Conservation (phyloP, 2,329 filamentous ascomycete species). For the Fusarium scirpi region DNA sequence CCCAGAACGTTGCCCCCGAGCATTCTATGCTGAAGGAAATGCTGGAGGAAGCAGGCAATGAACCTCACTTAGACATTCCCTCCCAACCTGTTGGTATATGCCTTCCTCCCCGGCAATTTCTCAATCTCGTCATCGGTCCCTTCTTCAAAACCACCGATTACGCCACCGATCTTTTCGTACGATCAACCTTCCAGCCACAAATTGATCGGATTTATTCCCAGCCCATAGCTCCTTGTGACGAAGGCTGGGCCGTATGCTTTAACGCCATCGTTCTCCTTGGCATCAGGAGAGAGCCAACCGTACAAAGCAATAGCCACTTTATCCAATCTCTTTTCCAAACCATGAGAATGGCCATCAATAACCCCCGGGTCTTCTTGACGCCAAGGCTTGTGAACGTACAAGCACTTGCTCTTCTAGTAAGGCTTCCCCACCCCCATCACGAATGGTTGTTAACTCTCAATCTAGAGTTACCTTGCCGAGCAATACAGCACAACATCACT, state of each 20-base stretch:
- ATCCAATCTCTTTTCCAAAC: constrained; percentile 45
- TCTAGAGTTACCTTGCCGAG: constrained; percentile 44
- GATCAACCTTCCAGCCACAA: constrained; percentile 39
- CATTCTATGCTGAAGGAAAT: constrained; percentile 39
- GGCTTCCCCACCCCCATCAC: background rate
- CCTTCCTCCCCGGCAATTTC: constrained; percentile 45
- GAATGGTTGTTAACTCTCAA: background rate
- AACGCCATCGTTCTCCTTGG: constrained; percentile 44
- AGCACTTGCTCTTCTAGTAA: constrained; percentile 44
- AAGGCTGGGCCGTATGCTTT: constrained; percentile 46
- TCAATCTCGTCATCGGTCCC: constrained; percentile 42
- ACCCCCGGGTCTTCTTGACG: constrained; percentile 43
- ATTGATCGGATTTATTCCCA: constrained; percentile 44
- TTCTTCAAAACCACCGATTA: constrained; percentile 45
- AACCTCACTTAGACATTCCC: constrained; percentile 41
- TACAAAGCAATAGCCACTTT: constrained; percentile 42
- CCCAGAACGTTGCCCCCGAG: constrained; percentile 5
- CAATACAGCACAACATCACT: constrained; percentile 44
- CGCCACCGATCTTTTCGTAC: constrained; percentile 44
- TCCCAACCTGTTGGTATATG: constrained; percentile 30
- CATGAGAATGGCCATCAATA: constrained; percentile 45
- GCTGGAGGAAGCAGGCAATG: constrained; percentile 37
- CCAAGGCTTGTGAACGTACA: constrained; percentile 46
- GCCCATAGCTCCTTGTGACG: constrained; percentile 34
- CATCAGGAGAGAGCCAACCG: constrained; percentile 41